Conservation (phyloP, 2,329 filamentous ascomycete genomes). For the Aspergillus japonicus region DNA sequence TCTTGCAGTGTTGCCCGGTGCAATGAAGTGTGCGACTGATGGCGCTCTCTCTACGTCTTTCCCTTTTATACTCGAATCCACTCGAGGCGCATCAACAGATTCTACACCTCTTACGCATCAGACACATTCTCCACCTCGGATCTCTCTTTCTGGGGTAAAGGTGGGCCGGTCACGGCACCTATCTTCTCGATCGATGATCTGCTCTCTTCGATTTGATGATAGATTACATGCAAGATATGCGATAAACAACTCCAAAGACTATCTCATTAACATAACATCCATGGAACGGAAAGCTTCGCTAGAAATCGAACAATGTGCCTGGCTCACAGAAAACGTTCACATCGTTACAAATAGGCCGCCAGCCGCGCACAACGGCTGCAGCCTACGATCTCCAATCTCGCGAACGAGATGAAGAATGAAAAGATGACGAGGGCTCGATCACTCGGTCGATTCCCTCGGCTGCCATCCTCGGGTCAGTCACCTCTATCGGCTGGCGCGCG, state of each 20-base stretch:
- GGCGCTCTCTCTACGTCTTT: too few species aligned
- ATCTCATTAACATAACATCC: constrained; percentile 1
- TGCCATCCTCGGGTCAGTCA: not conserved
- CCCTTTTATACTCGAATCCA: too few species aligned
- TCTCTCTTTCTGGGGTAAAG: not conserved
- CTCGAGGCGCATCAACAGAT: not conserved
- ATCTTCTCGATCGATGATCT: not conserved
- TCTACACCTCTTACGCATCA: not conserved
- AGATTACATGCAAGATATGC: not conserved
- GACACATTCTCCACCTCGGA: not conserved
- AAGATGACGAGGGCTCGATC: not conserved
- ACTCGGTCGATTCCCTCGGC: constrained; percentile 1
- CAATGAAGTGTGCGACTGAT: too few species aligned
- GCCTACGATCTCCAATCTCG: constrained; percentile 16
- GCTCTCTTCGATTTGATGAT: not conserved
- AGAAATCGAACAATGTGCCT: constrained; percentile 15
- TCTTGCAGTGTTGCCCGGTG: too few species aligned
- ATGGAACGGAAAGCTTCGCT: constrained; percentile 10
- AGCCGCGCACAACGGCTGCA: constrained; percentile 24
- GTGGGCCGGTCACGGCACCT: not conserved
- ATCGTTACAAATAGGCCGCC: constrained; percentile 49
- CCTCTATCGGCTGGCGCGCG: constrained; percentile 71
- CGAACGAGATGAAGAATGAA: constrained; percentile 10
- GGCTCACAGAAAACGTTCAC: constrained; percentile 44
- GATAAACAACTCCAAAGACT: not conserved